A percentile compares a stretch with the other conserved stretches of the same genome.
These are phyloP conservation scores for Trypanosoma boissoni DNA, from an alignment of 208 protist species.

Conservation along the genomic window DNA sequence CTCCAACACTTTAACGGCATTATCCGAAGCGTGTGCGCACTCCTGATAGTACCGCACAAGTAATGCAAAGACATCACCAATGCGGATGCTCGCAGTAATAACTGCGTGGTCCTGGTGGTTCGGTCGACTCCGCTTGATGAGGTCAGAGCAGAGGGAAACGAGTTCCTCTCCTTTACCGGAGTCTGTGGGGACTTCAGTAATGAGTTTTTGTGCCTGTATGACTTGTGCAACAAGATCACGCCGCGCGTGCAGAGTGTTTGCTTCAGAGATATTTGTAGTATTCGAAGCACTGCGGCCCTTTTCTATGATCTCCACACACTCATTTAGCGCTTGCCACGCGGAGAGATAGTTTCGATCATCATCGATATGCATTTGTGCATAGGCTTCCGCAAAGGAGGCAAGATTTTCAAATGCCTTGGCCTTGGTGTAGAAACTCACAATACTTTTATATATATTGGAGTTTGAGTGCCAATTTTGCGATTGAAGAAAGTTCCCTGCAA, in stretches of 20 bases:
- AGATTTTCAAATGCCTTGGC: constrained; percentile 92
- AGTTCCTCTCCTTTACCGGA: constrained; percentile 66
- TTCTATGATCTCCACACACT: constrained; percentile 67
- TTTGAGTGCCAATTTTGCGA: constrained; percentile 92
- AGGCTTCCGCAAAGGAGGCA: constrained; percentile 91
- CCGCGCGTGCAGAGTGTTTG: constrained; percentile 47
- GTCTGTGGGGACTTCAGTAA: constrained; percentile 37
- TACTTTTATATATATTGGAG: constrained; percentile 94
- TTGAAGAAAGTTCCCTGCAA: constrained; percentile 96
- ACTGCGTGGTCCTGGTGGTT: constrained; percentile 52
- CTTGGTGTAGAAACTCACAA: constrained; percentile 96
- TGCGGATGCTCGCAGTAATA: constrained; percentile 78
- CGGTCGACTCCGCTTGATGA: constrained; percentile 83
- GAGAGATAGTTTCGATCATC: constrained; percentile 95
- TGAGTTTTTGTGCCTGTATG: constrained; percentile 58
- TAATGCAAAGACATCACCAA: constrained; percentile 95
- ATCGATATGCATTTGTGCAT: constrained; percentile 95
- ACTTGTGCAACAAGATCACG: constrained; percentile 48
- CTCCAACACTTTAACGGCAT: constrained; percentile 88
- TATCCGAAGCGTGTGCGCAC: constrained; percentile 62
- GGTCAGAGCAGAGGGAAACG: constrained; percentile 80
- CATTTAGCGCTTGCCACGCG: constrained; percentile 83
- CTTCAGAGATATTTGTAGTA: constrained; percentile 26
- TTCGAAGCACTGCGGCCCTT: constrained; percentile 29
- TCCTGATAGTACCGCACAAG: constrained; percentile 93